Conservation (phyloP, 2,329 filamentous ascomycete species). For the Aspergillus ruber region DNA sequence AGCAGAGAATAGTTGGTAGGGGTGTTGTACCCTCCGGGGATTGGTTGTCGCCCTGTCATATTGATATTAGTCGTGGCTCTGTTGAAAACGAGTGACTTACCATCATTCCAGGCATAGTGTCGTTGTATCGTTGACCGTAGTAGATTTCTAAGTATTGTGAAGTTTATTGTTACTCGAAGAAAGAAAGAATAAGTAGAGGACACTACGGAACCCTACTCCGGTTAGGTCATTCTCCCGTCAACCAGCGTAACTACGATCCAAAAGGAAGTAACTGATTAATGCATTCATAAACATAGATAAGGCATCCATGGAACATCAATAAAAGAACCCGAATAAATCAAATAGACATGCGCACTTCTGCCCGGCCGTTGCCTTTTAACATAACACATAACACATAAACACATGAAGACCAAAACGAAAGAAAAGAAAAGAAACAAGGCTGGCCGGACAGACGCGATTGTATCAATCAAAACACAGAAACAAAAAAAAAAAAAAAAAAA, state of each 20-base stretch:
- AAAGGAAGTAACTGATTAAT: too few species aligned
- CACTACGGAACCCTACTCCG: not conserved
- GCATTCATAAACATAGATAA: not conserved
- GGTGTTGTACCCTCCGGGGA: conserved; percentile 5
- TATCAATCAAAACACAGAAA: conserved; percentile 35
- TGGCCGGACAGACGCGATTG: conserved; percentile 42
- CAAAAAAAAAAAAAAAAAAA: conserved; percentile 3
- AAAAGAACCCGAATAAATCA: conserved; percentile 12
- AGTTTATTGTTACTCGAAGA: not conserved
- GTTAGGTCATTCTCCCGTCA: not conserved
- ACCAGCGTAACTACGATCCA: not conserved
- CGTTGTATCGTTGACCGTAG: not conserved
- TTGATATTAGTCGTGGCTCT: not conserved
- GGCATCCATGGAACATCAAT: conserved; percentile 3
- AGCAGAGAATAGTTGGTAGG: not conserved
- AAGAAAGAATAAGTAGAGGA: not conserved
- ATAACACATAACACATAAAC: conserved; percentile 12
- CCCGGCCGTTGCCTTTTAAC: conserved; percentile 28
- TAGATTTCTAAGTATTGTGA: not conserved
- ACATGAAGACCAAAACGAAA: conserved; percentile 11
- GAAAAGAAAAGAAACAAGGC: conserved; percentile 13
- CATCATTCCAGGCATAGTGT: conserved; percentile 11
- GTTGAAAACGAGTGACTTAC: conserved; percentile 1
- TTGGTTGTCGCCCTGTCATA: conserved; percentile 8
- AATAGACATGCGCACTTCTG: conserved; percentile 42